These are phyloP conservation scores for Tolypocladium endophyticum DNA, from an alignment of 2,329 filamentous ascomycete genomes.

Conservation along the genomic window DNA sequence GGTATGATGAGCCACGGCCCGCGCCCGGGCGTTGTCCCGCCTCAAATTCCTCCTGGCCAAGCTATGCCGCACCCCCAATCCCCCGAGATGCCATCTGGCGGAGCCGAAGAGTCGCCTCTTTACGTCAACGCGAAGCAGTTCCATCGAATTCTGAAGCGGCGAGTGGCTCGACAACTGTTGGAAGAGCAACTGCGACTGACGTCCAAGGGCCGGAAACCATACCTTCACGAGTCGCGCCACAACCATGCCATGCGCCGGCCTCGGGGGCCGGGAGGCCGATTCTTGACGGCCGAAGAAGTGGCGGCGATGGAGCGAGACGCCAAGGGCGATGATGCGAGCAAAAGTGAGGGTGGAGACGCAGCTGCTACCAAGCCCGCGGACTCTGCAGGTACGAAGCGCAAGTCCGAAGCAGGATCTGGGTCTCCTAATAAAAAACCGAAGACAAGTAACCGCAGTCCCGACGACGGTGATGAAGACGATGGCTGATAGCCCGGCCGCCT, in stretches of 20 bases:
- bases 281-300: slow-evolving; percentile 93
- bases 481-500: slow-evolving; percentile 6
- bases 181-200: slow-evolving; percentile 89
- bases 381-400: slow-evolving; percentile 44
- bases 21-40: slow-evolving; percentile 41
- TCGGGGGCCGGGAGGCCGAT: slow-evolving; percentile 85
- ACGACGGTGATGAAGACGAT: slow-evolving; percentile 28
- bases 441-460: slow-evolving; percentile 32
- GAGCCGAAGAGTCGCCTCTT: slow-evolving; percentile 80
- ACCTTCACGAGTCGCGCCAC: slow-evolving; percentile 92
- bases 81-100: slow-evolving; percentile 63
- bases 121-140: slow-evolving; percentile 99
- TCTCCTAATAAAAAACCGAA: slow-evolving; percentile 47
- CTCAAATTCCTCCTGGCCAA: slow-evolving; percentile 52
- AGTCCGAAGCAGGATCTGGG: slow-evolving; percentile 40
- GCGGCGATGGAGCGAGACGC: slow-evolving; percentile 68
- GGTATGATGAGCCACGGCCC: slow-evolving; percentile 62
- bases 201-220: slow-evolving; percentile 91
- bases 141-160: slow-evolving; percentile 87
- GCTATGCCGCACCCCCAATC: slow-evolving; percentile 62
- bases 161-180: slow-evolving; percentile 84
- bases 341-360: slow-evolving; percentile 16
- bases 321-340: slow-evolving; percentile 28
- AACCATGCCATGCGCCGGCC: slow-evolving; percentile 97
- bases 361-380: slow-evolving; percentile 13